These are phyloP conservation scores for Petasospora rhodanensis DNA, from an alignment of 1,139 yeast genomes.

Conservation along the genomic window DNA sequence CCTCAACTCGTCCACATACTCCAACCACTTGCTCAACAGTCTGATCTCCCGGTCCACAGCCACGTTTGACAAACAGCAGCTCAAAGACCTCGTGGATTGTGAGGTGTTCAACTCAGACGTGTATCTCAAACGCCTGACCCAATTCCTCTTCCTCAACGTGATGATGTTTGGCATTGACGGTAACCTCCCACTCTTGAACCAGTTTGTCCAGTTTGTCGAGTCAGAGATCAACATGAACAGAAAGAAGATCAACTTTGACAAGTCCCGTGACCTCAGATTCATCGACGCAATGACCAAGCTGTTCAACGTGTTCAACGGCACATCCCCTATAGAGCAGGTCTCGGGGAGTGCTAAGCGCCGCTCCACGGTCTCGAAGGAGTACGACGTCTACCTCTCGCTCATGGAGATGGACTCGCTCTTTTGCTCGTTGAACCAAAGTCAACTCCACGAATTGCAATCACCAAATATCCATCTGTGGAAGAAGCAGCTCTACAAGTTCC, in stretches of 20 bases:
- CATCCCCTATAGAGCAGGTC: no score
- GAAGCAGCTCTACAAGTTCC: conserved; percentile 10
- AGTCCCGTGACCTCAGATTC: conserved; percentile 18
- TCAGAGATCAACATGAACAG: conserved; percentile 22
- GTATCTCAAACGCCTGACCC: conserved; percentile 17
- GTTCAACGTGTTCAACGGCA: conserved; percentile 10
- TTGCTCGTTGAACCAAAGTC: conserved; percentile 2
- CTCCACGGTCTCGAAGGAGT: conserved; percentile 6
- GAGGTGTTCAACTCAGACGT: conserved; percentile 25
- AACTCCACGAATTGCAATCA: no score
- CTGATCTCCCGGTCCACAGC: conserved; percentile 10
- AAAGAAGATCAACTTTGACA: conserved; percentile 23
- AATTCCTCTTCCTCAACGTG: conserved; percentile 20
- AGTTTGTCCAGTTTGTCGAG: conserved; percentile 20
- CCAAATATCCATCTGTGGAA: conserved; percentile 6
- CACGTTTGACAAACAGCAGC: conserved; percentile 20
- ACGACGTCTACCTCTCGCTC: conserved; percentile 2
- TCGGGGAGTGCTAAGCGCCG: not conserved
- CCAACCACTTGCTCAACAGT: conserved; percentile 13
- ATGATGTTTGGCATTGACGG: conserved; percentile 17
- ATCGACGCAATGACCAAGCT: conserved; percentile 14
- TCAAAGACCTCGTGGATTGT: conserved; percentile 17
- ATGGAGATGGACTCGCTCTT: conserved; percentile 7
- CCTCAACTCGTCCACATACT: conserved; percentile 22
- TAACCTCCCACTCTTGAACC: conserved; percentile 9